Evolutionary conservation across 208 protist species (phyloP).

Genomic region (Spongospora subterranea): DNA sequence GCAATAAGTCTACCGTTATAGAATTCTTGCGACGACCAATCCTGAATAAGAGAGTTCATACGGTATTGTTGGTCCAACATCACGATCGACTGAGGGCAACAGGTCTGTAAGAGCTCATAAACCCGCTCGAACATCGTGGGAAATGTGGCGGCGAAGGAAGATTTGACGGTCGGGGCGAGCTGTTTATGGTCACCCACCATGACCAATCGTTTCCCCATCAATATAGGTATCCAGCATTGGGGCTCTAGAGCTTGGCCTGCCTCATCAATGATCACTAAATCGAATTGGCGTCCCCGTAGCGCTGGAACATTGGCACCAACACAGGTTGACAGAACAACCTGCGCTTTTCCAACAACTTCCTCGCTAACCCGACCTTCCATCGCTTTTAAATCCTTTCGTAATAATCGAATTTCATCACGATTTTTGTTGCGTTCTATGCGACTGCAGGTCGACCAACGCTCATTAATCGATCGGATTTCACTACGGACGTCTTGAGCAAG

Average conservation of each 20-base stretch:
- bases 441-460: neutral
- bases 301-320: conserved; percentile 5
- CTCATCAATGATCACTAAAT: conserved; percentile 65
- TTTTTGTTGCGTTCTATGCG: neutral
- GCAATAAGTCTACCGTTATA: conserved; percentile 59
- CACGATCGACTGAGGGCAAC: neutral
- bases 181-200: conserved; percentile 64
- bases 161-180: conserved; percentile 61
- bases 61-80: conserved; percentile 65
- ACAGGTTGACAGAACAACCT: conserved; percentile 60
- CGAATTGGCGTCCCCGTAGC: conserved; percentile 46
- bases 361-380: neutral
- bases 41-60: conserved; percentile 58
- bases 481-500: neutral
- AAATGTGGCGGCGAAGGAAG: neutral
- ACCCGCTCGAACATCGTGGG: conserved; percentile 53
- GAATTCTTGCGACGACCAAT: conserved; percentile 53
- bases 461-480: neutral
- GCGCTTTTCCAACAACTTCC: neutral
- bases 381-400: neutral
- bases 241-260: conserved; percentile 65
- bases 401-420: neutral
- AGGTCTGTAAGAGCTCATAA: neutral
- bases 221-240: conserved; percentile 62
- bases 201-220: conserved; percentile 49